Evolutionary conservation across 192 early-diverging fungal genomes (phyloP), one percentile per base, ranked within the genome.

Genomic region (Backusella morwellensis): DNA sequence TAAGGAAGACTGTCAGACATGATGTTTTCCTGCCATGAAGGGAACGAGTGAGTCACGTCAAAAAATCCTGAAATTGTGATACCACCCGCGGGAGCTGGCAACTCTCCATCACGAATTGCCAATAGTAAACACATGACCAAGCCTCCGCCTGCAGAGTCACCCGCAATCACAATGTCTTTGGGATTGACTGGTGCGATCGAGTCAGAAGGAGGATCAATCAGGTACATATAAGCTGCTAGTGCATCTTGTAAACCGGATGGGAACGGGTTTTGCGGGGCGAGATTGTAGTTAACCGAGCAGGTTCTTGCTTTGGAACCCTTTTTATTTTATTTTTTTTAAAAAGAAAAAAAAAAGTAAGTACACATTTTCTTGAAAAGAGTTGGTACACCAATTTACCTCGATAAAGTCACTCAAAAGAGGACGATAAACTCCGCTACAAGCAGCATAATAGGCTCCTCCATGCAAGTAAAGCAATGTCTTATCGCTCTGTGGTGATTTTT

Each of bases 181-280:
- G 87, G 75, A 41, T 88, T 80, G 4, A 88, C 68, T 7, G 90
- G 75, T 42, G 70, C 19, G 12, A 63, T 21, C 1, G 23, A 12
- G 12, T 29, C 56, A 29, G 56, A 63, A 11, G 86, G 86, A 35
- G 86, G 86, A 34, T 86, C 59, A 15, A 92, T 76, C 7, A 97
- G 82, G 63, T 86, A 91, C 7, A 88, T 68, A 80, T 95, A 97
- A 0, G 93, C 89, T 44, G 91, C 86, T 35, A 97, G 70, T 47
- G 92, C 88, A 84, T 98, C 97, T 35, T 92, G 86, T 14, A 98
- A 74, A 26, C 92, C 94, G 68, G 90, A 81, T 4, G 96, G 97
- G 76, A 94, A 98, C 15, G 91, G 88, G 26, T 88, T 77, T 74
- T 93, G 89, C 0, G 97, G 96, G 0, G 96, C 91, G 21, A 96